These are phyloP conservation scores for Hura crepitans DNA, from an alignment of 441 rosid species.

Conservation along the genomic window DNA sequence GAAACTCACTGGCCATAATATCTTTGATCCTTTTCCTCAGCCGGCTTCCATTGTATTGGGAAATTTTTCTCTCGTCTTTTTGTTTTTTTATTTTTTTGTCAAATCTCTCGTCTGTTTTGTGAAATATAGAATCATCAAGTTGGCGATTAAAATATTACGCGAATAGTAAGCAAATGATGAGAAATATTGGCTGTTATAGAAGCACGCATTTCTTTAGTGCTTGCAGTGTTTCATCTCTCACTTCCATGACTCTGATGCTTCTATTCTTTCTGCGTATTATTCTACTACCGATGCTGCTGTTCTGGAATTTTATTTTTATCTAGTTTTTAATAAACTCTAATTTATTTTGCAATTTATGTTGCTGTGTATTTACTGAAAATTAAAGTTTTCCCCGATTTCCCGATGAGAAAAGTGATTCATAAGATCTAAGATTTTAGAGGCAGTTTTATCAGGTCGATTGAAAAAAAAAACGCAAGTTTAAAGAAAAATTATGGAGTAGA, in stretches of 20 bases:
- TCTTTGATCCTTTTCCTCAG: too few species aligned
- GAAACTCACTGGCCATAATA: too few species aligned
- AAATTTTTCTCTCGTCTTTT: neutral
- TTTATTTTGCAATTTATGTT: neutral
- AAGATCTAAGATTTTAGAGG: neutral
- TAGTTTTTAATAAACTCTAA: neutral
- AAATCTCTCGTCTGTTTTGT: too few species aligned
- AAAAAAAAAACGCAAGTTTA: neutral
- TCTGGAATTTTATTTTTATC: neutral
- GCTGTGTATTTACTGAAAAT: neutral
- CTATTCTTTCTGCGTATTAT: constrained; percentile 2
- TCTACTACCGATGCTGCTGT: neutral
- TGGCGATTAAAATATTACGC: neutral
- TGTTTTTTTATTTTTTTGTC: too few species aligned
- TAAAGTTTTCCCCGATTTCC: neutral
- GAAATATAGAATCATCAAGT: neutral
- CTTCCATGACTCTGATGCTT: constrained; percentile 28
- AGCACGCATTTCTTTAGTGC: constrained; percentile 19
- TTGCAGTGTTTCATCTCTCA: constrained; percentile 14
- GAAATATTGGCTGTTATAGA: constrained; percentile 3
- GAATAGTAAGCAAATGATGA: constrained; percentile 18
- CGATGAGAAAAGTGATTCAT: neutral
- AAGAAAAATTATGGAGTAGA: too few species aligned
- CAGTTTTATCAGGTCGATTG: neutral
- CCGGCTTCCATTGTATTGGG: too few species aligned